phyloP scores from a whole-genome alignment of 2,329 filamentous ascomycete genomes.

The Phoma sp. region DNA sequence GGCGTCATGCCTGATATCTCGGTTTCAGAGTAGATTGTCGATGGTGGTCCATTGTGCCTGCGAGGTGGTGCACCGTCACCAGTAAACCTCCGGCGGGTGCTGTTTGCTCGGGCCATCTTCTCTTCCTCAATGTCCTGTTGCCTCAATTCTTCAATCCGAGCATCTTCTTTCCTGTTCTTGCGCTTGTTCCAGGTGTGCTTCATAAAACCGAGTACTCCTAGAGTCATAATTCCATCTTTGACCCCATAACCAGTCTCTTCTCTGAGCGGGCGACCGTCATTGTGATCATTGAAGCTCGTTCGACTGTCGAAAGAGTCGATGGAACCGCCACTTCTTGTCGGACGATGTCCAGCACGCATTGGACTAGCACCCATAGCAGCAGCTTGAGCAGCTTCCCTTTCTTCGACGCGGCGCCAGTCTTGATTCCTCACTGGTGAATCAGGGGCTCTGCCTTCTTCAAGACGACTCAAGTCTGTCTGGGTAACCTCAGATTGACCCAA shows the following conservation, averaged over 20 bases:
- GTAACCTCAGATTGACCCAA: constrained; percentile 56
- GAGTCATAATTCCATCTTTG: constrained; percentile 56
- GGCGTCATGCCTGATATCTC: constrained; percentile 53
- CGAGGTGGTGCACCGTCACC: constrained; percentile 63
- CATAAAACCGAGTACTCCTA: constrained; percentile 49
- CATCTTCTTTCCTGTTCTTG: constrained; percentile 64
- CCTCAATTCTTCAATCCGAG: constrained; percentile 63
- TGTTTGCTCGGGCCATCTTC: constrained; percentile 58
- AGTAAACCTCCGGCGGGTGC: constrained; percentile 67
- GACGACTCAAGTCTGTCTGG: constrained; percentile 54
- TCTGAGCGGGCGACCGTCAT: constrained; percentile 24
- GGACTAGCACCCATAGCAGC: constrained; percentile 57
- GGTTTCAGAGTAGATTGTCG: constrained; percentile 53
- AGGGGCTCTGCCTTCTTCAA: constrained; percentile 62
- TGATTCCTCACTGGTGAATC: constrained; percentile 50
- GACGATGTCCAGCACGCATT: constrained; percentile 36
- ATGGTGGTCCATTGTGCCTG: constrained; percentile 37
- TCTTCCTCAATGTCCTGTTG: constrained; percentile 60
- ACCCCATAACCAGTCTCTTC: constrained; percentile 45
- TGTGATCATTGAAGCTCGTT: constrained; percentile 46
- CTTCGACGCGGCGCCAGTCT: constrained; percentile 47
- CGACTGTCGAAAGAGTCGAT: constrained; percentile 50
- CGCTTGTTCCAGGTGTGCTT: constrained; percentile 56
- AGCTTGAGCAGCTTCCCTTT: constrained; percentile 45
- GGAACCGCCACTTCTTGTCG: constrained; percentile 45